A percentile compares a stretch with the other conserved stretches of the same genome.
Evolutionary conservation across 176 grass and related monocot genomes (phyloP).

Genomic region (Oryza glumipatula): DNA sequence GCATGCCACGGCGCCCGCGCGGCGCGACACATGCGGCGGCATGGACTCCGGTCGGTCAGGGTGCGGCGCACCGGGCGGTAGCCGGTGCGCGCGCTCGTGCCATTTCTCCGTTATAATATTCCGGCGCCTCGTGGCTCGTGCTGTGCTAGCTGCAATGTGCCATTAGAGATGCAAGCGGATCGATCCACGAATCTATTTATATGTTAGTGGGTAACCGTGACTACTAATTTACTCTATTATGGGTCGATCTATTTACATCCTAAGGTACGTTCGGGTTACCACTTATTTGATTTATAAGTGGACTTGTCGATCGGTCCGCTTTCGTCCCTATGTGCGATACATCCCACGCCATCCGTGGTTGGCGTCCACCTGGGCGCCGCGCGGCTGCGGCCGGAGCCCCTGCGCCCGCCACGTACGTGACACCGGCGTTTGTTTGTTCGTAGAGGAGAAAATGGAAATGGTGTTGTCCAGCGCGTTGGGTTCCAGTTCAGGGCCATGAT

Average conservation of each 20-base stretch:
- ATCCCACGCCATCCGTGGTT: neutral
- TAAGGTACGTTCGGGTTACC: accelerated
- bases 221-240: no score
- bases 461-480: neutral
- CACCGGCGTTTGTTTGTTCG: neutral
- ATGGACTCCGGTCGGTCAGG: neutral
- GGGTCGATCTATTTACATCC: no score
- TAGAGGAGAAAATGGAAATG: neutral
- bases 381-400: neutral
- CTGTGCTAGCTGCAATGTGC: slow-evolving; percentile 9
- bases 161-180: neutral
- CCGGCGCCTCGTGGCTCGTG: neutral
- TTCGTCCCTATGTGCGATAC: neutral
- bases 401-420: slow-evolving; percentile 3
- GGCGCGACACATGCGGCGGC: neutral
- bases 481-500: neutral
- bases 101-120: neutral
- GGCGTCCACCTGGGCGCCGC: neutral
- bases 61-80: neutral
- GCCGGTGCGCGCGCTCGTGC: neutral
- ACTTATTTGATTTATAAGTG: no score
- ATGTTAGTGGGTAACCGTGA: no score
- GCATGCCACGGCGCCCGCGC: no score
- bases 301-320: no score
- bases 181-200: no score